Base-by-base conservation (phyloP, 768 basidiomycete species). In the Leucogyrophana mollusca region DNA sequence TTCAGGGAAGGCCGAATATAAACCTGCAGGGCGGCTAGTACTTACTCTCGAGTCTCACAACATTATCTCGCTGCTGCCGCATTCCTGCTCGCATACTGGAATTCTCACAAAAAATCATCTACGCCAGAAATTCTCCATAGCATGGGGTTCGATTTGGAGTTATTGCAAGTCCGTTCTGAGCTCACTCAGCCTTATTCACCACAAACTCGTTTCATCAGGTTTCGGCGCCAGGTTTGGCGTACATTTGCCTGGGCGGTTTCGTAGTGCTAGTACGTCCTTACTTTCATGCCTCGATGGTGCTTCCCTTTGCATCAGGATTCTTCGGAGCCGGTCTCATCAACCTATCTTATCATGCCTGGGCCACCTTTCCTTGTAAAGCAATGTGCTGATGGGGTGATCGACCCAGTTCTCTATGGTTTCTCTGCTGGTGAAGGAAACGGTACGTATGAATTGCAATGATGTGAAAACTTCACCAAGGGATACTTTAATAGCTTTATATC, bases 341-440 rank as follows among this genome's bases (percentile, higher is more conserved):
- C n/a, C n/a, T n/a, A n/a, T n/a, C 38, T 17, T 47, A 16, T 33
- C 33, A 13, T 34, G n/a, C n/a, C n/a, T n/a, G n/a, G n/a, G n/a
- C n/a, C n/a, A n/a, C n/a, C n/a, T n/a, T n/a, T n/a, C n/a, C 18
- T 25, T 36, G 13, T 30, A 6, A 13, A 30, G 6, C 27, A 30
- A 6, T n/a, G 7, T 30, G 6, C 27, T 30, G 13, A 30, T 30
- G 27, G 6, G 13, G 13, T 30, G 27, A 30, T 6, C 32, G 33
- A 4, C 43, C 18, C 54, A 91, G 89, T 94, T 94, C 64, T 90
- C 89, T 22, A 78, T 91, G 76, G 70, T 89, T 27, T 91, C 91
- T 3, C 73, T 93, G 16, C 68, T 93, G 11, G 79, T 93, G 36
- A 90, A 89, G 66, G 90, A 96, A 66, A 84, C 72, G 71, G 89